phyloP scores from a whole-genome alignment of 1,139 yeast genomes.

The Yamadazyma atmosphaerica region DNA sequence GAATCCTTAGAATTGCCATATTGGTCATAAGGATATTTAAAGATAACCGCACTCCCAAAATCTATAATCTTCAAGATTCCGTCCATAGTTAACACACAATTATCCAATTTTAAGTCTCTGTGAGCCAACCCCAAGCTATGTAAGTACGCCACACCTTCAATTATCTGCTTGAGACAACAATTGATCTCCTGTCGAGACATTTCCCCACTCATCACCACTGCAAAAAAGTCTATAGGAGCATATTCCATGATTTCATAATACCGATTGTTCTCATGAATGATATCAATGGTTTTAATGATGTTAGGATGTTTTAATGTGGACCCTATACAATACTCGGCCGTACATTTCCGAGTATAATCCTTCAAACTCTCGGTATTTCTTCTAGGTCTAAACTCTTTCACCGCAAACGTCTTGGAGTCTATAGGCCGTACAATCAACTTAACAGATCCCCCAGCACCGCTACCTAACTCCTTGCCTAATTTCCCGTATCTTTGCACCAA shows the following conservation, averaged over 20 bases:
- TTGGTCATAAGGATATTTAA: constrained; percentile 84
- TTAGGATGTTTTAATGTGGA: constrained; percentile 94
- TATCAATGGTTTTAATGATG: constrained; percentile 90
- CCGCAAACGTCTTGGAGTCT: constrained; percentile 88
- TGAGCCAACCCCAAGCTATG: constrained; percentile 93
- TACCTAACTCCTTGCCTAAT: constrained; percentile 85
- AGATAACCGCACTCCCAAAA: constrained; percentile 95
- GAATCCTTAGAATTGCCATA: constrained; percentile 47
- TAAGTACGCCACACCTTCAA: constrained; percentile 79
- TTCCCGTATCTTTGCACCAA: constrained; percentile 84
- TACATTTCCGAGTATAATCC: constrained; percentile 92
- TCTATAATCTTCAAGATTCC: constrained; percentile 93
- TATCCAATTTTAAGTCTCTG: constrained; percentile 91
- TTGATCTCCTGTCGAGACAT: constrained; percentile 85
- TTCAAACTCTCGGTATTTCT: constrained; percentile 80
- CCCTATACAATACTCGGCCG: constrained; percentile 97
- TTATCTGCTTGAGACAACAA: constrained; percentile 85
- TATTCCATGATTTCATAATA: constrained; percentile 97
- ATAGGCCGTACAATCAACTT: constrained; percentile 78
- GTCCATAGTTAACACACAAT: constrained; percentile 82
- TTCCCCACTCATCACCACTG: constrained; percentile 95
- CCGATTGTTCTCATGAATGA: constrained; percentile 80
- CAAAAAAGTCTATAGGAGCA: constrained; percentile 94
- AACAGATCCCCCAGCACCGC: constrained; percentile 98
- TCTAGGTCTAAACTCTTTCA: constrained; percentile 90